Conservation (phyloP, 176 grass and related monocot genomes). For the Melocanna baccifera region DNA sequence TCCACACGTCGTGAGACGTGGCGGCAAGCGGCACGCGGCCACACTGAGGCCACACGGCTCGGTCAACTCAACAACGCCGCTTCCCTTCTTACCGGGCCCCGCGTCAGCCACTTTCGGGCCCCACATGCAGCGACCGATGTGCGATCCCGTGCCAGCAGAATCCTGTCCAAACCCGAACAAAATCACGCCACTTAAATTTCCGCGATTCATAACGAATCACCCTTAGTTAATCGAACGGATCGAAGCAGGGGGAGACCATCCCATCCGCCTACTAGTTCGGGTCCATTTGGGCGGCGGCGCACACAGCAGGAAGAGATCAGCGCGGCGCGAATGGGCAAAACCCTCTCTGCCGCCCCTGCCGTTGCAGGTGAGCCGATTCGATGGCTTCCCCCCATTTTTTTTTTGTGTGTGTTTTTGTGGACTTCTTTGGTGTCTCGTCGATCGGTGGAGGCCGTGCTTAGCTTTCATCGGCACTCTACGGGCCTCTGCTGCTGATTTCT, state of each 20-base stretch:
- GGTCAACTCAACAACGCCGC: constrained; percentile 34
- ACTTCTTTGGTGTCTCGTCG: background rate
- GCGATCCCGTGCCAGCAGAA: constrained; percentile 2
- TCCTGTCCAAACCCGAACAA: background rate
- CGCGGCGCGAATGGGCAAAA: background rate
- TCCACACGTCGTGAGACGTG: constrained; percentile 26
- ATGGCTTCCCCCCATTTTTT: background rate
- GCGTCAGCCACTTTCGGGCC: background rate
- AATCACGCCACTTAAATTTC: constrained; percentile 40
- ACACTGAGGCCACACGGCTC: background rate
- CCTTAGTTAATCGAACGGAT: constrained; percentile 25
- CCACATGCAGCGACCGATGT: constrained; percentile 29
- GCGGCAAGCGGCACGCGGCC: background rate
- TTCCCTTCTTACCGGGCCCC: background rate
- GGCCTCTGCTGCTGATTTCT: background rate
- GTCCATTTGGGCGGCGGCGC: constrained; percentile 40
- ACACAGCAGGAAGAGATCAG: constrained; percentile 8
- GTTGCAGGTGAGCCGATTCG: constrained; percentile 32
- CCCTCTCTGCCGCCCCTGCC: background rate
- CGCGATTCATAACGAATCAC: constrained; percentile 30
- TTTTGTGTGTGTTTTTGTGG: background rate
- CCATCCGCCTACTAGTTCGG: constrained; percentile 17
- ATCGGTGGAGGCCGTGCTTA: background rate
- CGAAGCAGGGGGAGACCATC: background rate
- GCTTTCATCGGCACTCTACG: background rate